Base-by-base conservation (phyloP, 2,329 filamentous ascomycete species). In the Venturia effusa region DNA sequence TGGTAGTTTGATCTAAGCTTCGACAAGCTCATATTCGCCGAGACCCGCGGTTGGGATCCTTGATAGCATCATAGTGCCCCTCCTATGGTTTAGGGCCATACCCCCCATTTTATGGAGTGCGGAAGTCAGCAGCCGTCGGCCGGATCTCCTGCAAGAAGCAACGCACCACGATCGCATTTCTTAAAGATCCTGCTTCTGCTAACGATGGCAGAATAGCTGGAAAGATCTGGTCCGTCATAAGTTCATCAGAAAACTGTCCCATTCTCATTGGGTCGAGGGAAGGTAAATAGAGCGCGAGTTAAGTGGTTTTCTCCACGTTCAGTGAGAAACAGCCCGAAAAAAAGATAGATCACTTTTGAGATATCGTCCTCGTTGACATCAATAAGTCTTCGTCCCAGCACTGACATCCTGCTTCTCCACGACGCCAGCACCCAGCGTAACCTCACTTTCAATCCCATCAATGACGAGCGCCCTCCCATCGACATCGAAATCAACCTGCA, bases 401-500 rank as follows among this genome's bases (percentile, higher is more conserved):
- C 4, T 57, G 3, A 34, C 4, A 1, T 13, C 48, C 51, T 34
- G 51, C 27, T 57, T 57, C 51, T 57, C 51, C 51, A 57, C 51
- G 10, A 11, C 24, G 17, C 41, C 41, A 61, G 40, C 32, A 34
- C 41, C 41, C 17, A 27, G 15, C n/a, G 60, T 34, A 30, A 45
- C 60, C 13, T 45, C 60, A 24, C 27, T 30, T 17, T 27, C 60
- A 17, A 30, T 19, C 13, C 43, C 40, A 51, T 57, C 51, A 34
- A 57, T n/a, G n/a, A 75, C 68, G 61, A 76, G 63, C 48, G 15
- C 66, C 27, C 51, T 34, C 27, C 51, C 64, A 64, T 67, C 64
- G 51, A 67, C 62, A 54, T 66, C 63, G 60, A 67, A 68, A 57
- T 65, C 64, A 30, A 67, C 64, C 45, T 68, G 64, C 2, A 66